These are phyloP conservation scores for Fusarium musae DNA, from an alignment of 2,329 filamentous ascomycete species.

Conservation along the genomic window DNA sequence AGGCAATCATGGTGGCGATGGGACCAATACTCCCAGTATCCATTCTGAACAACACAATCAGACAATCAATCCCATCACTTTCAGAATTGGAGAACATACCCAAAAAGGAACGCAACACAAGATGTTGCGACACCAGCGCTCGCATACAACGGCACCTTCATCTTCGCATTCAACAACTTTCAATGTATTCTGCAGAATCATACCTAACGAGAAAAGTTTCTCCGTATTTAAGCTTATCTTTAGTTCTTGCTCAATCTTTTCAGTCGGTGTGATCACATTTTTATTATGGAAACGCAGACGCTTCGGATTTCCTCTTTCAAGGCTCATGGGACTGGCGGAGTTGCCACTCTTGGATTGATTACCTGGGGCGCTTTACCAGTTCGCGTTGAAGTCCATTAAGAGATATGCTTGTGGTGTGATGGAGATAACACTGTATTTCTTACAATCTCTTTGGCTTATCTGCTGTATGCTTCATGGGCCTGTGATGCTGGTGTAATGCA, in stretches of 20 bases:
- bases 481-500: fast-evolving
- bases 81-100: constrained; percentile 25
- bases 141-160: constrained; percentile 44
- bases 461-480: background rate
- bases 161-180: background rate
- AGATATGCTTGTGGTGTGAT: background rate
- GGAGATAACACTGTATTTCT: background rate
- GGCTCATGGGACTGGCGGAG: constrained; percentile 18
- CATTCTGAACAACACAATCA: constrained; percentile 23
- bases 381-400: background rate
- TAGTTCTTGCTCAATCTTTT: constrained; percentile 7
- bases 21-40: constrained; percentile 67
- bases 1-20: constrained; percentile 67
- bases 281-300: constrained; percentile 30
- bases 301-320: constrained; percentile 27
- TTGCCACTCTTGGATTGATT: constrained; percentile 16
- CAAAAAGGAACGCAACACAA: constrained; percentile 48
- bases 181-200: background rate
- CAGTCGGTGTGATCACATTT: constrained; percentile 35
- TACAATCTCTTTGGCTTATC: background rate
- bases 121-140: constrained; percentile 46
- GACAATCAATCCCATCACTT: fast-evolving
- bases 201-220: background rate
- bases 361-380: background rate
- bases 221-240: constrained; percentile 12